Evolutionary conservation across 2,329 filamentous ascomycete species (phyloP), one percentile per base, ranked within the genome.

Genomic region (Pseudocercospora crystallina): DNA sequence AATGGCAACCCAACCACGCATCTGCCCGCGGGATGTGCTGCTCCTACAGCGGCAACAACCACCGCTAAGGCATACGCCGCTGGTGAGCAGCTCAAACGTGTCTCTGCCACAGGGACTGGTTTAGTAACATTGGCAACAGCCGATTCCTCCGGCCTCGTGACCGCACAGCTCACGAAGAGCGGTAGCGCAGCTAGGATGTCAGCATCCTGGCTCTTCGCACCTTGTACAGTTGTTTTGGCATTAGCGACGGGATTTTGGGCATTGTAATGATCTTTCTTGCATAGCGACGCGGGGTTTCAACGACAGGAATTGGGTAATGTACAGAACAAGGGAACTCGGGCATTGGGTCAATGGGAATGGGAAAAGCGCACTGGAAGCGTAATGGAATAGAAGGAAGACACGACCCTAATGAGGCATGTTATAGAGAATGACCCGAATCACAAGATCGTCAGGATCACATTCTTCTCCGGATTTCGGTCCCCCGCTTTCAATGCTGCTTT

Each of bases 1-100:
- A 66, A 71, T 50, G 76, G 76, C 3, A 76, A 76, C 51, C 65
- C 71, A 30, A 71, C 75, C 47, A 74, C 70, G 31, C n/a, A 44
- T 58, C 33, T 62, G 54, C 20, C 58, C 62, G 11, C 41, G 55
- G n/a, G 58, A 56, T 33, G 35, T 17, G 31, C 33, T 32, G 43
- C 46, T 20, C 41, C 32, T 17, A 44, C 47, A 2, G 20, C 38
- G 8, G 20, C 20, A 26, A 26, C 20, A 4, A 26, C 20, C 20
- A 26, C 20, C 3, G 20, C 20, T 26, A 26, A 26, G 20, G 20
- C 20, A 26, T 26, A 26, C 20, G 41, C 49, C 14, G 51, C 39
- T 12, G 47, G 35, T 20, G 53, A 54, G 29, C 47, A 39, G 15
- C 45, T 57, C 31, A 51, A 51, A 40, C 35, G 48, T 20, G 48